Base-by-base conservation (phyloP, 208 protist genomes). In the Trichomonas vaginalis region DNA sequence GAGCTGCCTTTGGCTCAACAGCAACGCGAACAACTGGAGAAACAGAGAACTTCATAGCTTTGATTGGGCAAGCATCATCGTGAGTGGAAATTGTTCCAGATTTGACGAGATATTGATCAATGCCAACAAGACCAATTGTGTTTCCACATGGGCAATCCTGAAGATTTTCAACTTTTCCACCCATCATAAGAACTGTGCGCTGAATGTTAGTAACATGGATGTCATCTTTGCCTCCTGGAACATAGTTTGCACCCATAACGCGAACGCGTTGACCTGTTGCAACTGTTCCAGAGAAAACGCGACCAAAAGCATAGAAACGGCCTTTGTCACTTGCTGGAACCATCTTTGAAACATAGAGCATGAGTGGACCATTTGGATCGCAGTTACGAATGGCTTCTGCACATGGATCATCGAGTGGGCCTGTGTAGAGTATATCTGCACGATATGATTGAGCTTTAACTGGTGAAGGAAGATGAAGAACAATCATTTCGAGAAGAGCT, bases 291-390 rank as follows among this genome's bases (percentile, higher is more conserved):
- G 98, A 98, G 97, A 99, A 99, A 70, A 99, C 98, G 98, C 98
- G 98, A 95, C 98, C 98, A 96, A 99, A 99, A 95, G 98, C 98
- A 97, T 98, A 99, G 98, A 99, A 99, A 96, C 98, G 98, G 97
- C 98, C 98, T 96, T 98, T 98, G 97, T 99, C 99, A 86, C 97
- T 96, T 37, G 99, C 98, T 51, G 99, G 99, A 95, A 99, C 98
- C 99, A 99, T 99, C 98, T 99, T 99, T 96, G 98, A 99, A 95
- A 99, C 98, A 97, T 99, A 99, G 97, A 99, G 97, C 97, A 99
- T 98, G n/a, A 99, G 97, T 47, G 99, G 98, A 62, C 98, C 99
- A 0, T 98, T 98, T 46, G 98, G 98, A 97, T 98, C 97, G 96
- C 98, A 99, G 79, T 98, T 97, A 42, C 97, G 96, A 95, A 99